Evolutionary conservation across 1,139 yeast genomes (phyloP), one percentile per base, ranked within the genome.

Genomic region (Meyerozyma athensensis): DNA sequence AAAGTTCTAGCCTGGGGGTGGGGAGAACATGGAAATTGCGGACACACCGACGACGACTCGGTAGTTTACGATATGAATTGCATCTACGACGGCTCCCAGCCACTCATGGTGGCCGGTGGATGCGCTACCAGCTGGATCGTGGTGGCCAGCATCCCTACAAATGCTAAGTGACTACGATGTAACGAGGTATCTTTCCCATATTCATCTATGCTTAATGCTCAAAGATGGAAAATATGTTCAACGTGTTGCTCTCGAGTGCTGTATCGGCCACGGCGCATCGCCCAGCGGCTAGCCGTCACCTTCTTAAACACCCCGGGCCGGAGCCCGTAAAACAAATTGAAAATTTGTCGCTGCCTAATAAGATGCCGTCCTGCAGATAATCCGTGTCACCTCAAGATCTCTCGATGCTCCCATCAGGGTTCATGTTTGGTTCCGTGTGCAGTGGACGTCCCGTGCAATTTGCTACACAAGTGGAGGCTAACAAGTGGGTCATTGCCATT

Each of bases 21-120:
- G 98, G 97, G 97, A 19, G 98, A 92, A 54, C 98, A 92, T 55
- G 97, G 98, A 1, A 92, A 92, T 54, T 90, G 97, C 60, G 97
- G 97, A 0, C 31, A 34, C 3, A 44, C 28, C 22, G 49, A 44
- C 1, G 57, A 50, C 5, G 53, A 54, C 4, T 72, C 66, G 3
- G 61, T 68, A 0, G 74, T 68, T 41, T 58, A 58, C 41, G 54
- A 60, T 34, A 45, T 72, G 24, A 75, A 72, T 42, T 39, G 36
- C 14, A 35, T 77, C n/a, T 71, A 69, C 48, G 36, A 46, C 4
- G 54, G 46, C 2, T 5, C 12, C 0, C 49, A 49, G 13, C 36
- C 39, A n/a, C 62, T 71, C 1, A 46, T 50, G 5, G 41, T 79
- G 1, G 66, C 62, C 5, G 58, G 69, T 19, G 76, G 76, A 2